A percentile compares a stretch with the other conserved stretches of the same genome.
Conservation (phyloP, 768 basidiomycete species). For the Lactifluus echinatus region DNA sequence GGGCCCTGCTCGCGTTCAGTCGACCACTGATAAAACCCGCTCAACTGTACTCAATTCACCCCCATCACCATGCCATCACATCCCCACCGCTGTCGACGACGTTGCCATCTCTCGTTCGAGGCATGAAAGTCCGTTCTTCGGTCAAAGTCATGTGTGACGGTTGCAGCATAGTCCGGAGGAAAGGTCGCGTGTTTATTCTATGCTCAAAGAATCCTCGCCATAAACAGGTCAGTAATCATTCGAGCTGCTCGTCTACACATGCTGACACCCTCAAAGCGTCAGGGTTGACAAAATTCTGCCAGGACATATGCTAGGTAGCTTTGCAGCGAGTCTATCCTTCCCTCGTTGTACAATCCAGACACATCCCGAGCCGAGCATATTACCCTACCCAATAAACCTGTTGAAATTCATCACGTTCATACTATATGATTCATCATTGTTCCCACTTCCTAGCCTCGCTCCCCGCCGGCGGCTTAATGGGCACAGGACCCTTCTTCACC, state of each 20-base stretch:
- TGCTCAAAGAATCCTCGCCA: slow-evolving; percentile 95
- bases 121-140: slow-evolving; percentile 95
- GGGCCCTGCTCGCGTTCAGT: slow-evolving; percentile 54
- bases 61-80: slow-evolving; percentile 29
- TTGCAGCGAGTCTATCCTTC: neutral
- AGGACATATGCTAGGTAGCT: neutral
- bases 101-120: slow-evolving; percentile 39
- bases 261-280: slow-evolving; percentile 40
- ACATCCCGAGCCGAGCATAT: no score
- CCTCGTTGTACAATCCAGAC: no score
- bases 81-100: slow-evolving; percentile 25
- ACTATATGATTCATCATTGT: slow-evolving; percentile 17
- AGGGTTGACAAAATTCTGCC: slow-evolving; percentile 36
- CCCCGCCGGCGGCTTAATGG: slow-evolving; percentile 77
- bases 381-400: neutral
- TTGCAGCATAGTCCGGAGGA: slow-evolving; percentile 79
- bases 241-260: slow-evolving; percentile 1
- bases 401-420: neutral
- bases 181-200: slow-evolving; percentile 86
- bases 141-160: slow-evolving; percentile 95
- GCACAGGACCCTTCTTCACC: slow-evolving; percentile 59
- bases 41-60: slow-evolving; percentile 17
- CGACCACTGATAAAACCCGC: slow-evolving; percentile 46
- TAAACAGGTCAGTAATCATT: slow-evolving; percentile 64
- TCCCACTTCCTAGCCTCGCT: slow-evolving; percentile 79